A percentile compares a stretch with the other conserved stretches of the same genome.
Conservation (phyloP, 1,284 basidiomycete genomes). For the Boletus subluridellus region DNA sequence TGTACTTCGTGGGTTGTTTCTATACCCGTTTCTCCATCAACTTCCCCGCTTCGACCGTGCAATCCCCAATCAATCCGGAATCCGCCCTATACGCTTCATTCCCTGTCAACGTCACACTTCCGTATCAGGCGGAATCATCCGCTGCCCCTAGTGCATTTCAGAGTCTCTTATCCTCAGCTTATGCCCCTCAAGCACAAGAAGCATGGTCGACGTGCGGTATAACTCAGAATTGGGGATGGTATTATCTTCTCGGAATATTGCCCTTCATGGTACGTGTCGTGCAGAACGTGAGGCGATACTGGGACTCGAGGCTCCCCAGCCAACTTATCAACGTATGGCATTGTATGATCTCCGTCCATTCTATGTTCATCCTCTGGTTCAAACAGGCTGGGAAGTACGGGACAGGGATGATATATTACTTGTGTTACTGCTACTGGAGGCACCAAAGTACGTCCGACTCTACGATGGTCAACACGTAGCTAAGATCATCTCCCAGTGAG, state of each 20-base stretch:
- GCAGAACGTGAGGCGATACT: slow-evolving; percentile 85
- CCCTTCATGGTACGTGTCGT: slow-evolving; percentile 74
- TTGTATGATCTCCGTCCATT: slow-evolving; percentile 6
- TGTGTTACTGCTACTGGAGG: slow-evolving; percentile 75
- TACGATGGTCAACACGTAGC: background rate
- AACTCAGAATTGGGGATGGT: slow-evolving; percentile 51
- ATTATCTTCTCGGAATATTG: slow-evolving; percentile 53
- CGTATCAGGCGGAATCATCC: background rate
- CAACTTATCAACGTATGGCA: slow-evolving; percentile 80
- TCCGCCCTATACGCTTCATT: background rate
- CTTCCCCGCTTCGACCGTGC: background rate
- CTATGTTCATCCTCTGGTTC: slow-evolving; percentile 3
- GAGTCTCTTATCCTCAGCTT: slow-evolving; percentile 6
- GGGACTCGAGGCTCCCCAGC: slow-evolving; percentile 67
- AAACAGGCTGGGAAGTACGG: slow-evolving; percentile 76
- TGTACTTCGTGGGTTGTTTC: slow-evolving; percentile 73
- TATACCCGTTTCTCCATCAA: slow-evolving; percentile 42
- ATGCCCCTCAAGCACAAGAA: slow-evolving; percentile 9
- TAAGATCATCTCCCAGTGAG: slow-evolving; percentile 5
- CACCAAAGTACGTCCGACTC: slow-evolving; percentile 28
- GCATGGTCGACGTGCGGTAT: slow-evolving; percentile 19
- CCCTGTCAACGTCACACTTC: background rate
- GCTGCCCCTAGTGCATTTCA: background rate
- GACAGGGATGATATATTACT: slow-evolving; percentile 59
- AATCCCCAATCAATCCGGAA: background rate